Evolutionary conservation across 441 rosid species (phyloP).

Genomic region (Mallotus japonicus): DNA sequence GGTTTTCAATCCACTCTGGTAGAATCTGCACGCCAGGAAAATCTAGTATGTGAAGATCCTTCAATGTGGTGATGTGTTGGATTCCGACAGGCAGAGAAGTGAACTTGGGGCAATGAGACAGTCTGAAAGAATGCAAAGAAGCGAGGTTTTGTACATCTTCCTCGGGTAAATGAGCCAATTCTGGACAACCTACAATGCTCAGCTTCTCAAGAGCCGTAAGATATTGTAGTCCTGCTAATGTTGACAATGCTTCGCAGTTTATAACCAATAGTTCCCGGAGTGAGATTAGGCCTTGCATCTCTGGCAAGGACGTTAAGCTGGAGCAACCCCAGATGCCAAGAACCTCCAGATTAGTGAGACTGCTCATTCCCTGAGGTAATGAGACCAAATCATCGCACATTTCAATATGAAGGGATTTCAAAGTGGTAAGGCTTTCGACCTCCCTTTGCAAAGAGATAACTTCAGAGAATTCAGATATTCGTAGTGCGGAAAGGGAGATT

Average conservation of each 20-base stretch:
- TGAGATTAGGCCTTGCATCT: not conserved
- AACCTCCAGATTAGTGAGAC: slow-evolving; percentile 1
- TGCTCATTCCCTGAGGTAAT: slow-evolving; percentile 1
- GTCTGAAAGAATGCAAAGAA: slow-evolving; percentile 1
- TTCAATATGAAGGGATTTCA: slow-evolving; percentile 9
- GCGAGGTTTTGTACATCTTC: slow-evolving; percentile 1
- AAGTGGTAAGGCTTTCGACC: not conserved
- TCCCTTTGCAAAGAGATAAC: slow-evolving; percentile 3
- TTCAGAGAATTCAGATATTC: slow-evolving; percentile 5
- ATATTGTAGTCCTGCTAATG: slow-evolving; percentile 7
- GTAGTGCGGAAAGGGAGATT: not conserved
- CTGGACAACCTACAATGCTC: slow-evolving; percentile 2
- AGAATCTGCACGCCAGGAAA: not conserved
- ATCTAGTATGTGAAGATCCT: slow-evolving; percentile 7
- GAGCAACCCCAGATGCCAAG: slow-evolving; percentile 7
- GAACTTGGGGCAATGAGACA: slow-evolving; percentile 6
- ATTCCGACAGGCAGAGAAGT: slow-evolving; percentile 4
- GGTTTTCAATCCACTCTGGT: not conserved
- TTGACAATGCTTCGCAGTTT: not conserved
- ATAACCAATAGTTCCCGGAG: not conserved
- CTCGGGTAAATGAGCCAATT: not conserved
- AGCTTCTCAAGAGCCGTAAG: slow-evolving; percentile 13
- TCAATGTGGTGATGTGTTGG: slow-evolving; percentile 8
- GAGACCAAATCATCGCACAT: not conserved
- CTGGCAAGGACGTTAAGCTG: slow-evolving; percentile 6